phyloP scores from a whole-genome alignment of 2,329 filamentous ascomycete genomes.

The Rhynchosporium graminicola region DNA sequence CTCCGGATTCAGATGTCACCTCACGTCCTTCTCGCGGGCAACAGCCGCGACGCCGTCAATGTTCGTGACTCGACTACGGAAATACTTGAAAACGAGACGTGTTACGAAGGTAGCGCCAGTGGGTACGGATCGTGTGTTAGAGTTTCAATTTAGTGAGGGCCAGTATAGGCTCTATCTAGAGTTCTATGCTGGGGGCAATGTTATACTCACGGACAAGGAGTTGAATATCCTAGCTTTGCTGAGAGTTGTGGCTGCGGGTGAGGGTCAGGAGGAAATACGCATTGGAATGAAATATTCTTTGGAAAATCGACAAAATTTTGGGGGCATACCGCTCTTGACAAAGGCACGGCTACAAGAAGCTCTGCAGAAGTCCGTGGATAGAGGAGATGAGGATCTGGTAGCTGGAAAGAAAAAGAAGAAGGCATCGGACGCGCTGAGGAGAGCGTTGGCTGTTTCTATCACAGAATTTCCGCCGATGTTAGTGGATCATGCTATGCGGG shows the following conservation, averaged over 20 bases:
- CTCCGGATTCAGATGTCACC: slow-evolving; percentile 91
- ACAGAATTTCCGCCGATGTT: slow-evolving; percentile 86
- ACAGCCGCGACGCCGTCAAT: slow-evolving; percentile 80
- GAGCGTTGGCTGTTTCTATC: slow-evolving; percentile 79
- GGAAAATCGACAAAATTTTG: slow-evolving; percentile 80
- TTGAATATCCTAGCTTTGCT: slow-evolving; percentile 80
- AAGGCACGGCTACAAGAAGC: slow-evolving; percentile 70
- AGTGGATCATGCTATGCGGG: slow-evolving; percentile 79
- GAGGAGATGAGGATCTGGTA: slow-evolving; percentile 51
- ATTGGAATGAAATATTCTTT: slow-evolving; percentile 78
- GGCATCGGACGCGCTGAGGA: slow-evolving; percentile 72
- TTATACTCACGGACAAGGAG: slow-evolving; percentile 85
- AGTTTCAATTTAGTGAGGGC: slow-evolving; percentile 91
- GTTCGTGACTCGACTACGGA: slow-evolving; percentile 84
- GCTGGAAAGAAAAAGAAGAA: slow-evolving; percentile 71
- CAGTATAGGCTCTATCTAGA: slow-evolving; percentile 85
- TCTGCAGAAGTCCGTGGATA: slow-evolving; percentile 65
- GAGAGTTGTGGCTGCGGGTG: slow-evolving; percentile 76
- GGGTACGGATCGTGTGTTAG: slow-evolving; percentile 89
- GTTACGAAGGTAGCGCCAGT: slow-evolving; percentile 82
- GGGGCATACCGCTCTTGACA: slow-evolving; percentile 73
- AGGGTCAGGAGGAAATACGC: slow-evolving; percentile 80
- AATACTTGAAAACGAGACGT: slow-evolving; percentile 82
- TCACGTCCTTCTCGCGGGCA: slow-evolving; percentile 86
- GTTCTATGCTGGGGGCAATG: slow-evolving; percentile 95